Evolutionary conservation across 192 early-diverging fungal species (phyloP), one percentile per base, ranked within the genome.

Genomic region (Coemansia sp.): DNA sequence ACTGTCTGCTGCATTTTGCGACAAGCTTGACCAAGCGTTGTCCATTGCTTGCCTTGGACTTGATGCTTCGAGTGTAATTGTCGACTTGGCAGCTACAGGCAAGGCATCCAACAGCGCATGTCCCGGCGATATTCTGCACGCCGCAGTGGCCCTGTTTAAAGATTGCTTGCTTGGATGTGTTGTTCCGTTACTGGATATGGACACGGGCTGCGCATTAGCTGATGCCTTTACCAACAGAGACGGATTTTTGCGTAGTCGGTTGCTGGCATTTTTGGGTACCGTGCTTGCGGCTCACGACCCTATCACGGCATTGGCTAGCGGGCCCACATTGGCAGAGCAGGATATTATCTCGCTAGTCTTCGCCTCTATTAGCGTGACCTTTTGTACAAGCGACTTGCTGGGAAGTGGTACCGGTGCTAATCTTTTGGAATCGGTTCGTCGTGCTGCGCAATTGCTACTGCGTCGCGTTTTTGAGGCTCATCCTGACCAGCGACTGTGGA

Each of bases 401-500:
- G 63, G 67, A 18, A 27, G 52, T 18, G 52, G 67, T 9, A 56
- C 68, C 3, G 65, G 67, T 16, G 65, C 64, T 12, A 81, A 81
- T 37, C 12, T 68, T 15, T 61, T 81, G 20, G 79, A 81, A 43
- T 76, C 70, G 22, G 62, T 76, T 35, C 70, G 79, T 52, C 79
- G 79, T n/a, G 61, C 74, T 37, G 70, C 79, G 3, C 74, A 76
- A 47, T 38, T 58, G 47, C 65, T 81, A 61, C 62, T 81, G 35
- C 74, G 74, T 10, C 70, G 56, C 38, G 65, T 81, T 18, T 81
- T 76, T 63, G 79, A 75, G 52, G 32, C 58, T 7, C 66, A 73
- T 12, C 45, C 67, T 4, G 74, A 70, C 24, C 94, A 95, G 60
- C 84, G 93, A 27, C 72, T 69, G 20, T 93, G 92, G 86, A 93